Evolutionary conservation across 352 stramenopile genomes (phyloP), one percentile per base, ranked within the genome.

Genomic region (Thalassiosira mediterranea): DNA sequence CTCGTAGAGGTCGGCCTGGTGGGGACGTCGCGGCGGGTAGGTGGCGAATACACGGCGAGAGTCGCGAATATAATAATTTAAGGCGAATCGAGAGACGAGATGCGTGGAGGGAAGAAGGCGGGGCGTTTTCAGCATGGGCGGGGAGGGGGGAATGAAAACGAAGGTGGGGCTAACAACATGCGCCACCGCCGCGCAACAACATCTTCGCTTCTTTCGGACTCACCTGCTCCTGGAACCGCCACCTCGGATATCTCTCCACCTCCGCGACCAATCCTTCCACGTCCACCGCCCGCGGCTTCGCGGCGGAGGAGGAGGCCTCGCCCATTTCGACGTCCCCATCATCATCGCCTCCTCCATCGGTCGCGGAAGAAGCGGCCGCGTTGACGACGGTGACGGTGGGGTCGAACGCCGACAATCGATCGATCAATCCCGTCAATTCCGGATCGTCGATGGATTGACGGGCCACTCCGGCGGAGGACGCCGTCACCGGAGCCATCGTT

Each of bases 151-250:
- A n/a, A n/a, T n/a, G n/a, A n/a, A n/a, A n/a, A n/a, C n/a, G n/a
- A n/a, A n/a, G 42, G 34, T 17, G 21, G 29, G 29, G 47, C 34
- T 29, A 56, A 29, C 34, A 15, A 4, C 29, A 29, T 48, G 40
- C 17, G 17, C 5, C n/a, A 25, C 37, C 17, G 7, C 0, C 19
- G 21, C 47, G 32, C 47, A 13, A 4, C 19, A 3, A 4, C n/a
- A n/a, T n/a, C n/a, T n/a, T n/a, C n/a, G n/a, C n/a, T n/a, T n/a
- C n/a, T n/a, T n/a, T n/a, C n/a, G n/a, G 38, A 52, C 76, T 87
- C 70, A 92, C 86, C 84, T 90, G 76, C 69, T 92, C 87, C 71
- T 92, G 82, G 75, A 92, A 92, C 15, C 44, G 42, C 87, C 87
- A 92, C 11, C 48, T 46, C 28, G 72, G 68, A 25, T 58, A 81